Base-by-base conservation (phyloP, 164 flowering plant species). In the Euptelea pleiosperma region DNA sequence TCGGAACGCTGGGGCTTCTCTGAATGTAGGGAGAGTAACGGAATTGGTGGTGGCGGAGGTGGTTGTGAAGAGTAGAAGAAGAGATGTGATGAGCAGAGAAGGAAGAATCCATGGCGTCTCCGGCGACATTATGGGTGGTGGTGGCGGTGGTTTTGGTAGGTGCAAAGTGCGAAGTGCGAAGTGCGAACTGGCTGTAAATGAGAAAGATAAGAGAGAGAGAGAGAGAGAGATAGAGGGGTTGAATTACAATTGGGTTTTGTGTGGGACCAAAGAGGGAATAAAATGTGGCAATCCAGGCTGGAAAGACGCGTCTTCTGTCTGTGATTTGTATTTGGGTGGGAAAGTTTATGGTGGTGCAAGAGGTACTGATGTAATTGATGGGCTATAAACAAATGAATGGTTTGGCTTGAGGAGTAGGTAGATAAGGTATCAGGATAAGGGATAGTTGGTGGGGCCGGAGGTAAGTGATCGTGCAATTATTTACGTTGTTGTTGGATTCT, bases 1-100 rank as follows among this genome's bases (percentile, higher is more conserved):
- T n/a, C 83, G 79, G 58, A 84, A 86, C 33, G 83, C 81, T 35
- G 86, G 88, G 3, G 94, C 94, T 59, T 86, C 94, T 10, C 73
- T 64, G 64, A 80, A 86, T 26, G 29, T 34, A 5, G 82, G 83
- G 52, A 73, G 71, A 1, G 29, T 65, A 41, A 25, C 35, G 39
- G 65, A 26, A 4, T 26, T 55, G 60, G 63, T 16, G 51, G 29
- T 35, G 54, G 31, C 1, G 31, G 55, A 1, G 19, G 39, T 30
- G 44, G 67, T 14, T 63, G 39, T 11, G 33, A 15, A 34, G 57
- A 42, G 26, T 16, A 35, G 33, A 19, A 62, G 68, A 14, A 44
- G 30, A n/a, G n/a, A n/a, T n/a, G n/a, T n/a, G n/a, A n/a, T n/a
- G n/a, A n/a, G n/a, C n/a, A n/a, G 55, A 41, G 67, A 21, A 54